Base-by-base conservation (phyloP, 805 yeast genomes). In the Zygosaccharomyces bisporus region DNA sequence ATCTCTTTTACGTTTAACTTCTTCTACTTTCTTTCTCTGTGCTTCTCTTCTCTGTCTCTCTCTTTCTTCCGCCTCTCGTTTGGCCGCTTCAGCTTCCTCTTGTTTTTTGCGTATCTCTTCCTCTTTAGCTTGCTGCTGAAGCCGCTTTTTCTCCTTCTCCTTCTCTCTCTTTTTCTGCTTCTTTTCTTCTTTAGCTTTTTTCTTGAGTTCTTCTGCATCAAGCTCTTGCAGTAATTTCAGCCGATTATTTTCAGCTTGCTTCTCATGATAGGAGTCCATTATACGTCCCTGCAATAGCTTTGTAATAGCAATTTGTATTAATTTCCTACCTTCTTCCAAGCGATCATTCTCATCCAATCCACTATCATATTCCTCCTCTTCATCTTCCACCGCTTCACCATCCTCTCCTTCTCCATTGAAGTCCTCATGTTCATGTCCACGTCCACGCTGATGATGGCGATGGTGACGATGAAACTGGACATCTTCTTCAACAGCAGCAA, bases 231-330 rank as follows among this genome's bases (percentile, higher is more conserved):
- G 71, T 50, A 84, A 70, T 47, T 74, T 76, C 45, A 73, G 68
- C 8, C 83, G 75, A 46, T 82, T 73, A 54, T 85, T 93, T 47
- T 83, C 87, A 9, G 95, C 90, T 38, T 84, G 77, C 51, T 80
- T 83, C 55, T 83, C 90, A 49, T 85, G 84, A 58, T 82, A 89
- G 0, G 95, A 86, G 23, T 75, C 78, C 56, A 85, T 71, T 24
- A 90, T 76, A 35, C 88, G 75, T 52, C 79, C 81, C 56, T 85
- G 86, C 54, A 90, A 75, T 59, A 87, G 72, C 42, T 86, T 79
- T 4, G 93, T 83, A 1, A 90, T 86, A 44, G 88, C 84, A 42
- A 86, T 73, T 55, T 86, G 88, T 49, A 90, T 75, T 72, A 87
- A 75, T 19, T 84, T 79, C 30, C 90, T 83, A 9, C 91, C 83